A percentile compares a stretch with the other conserved stretches of the same genome.
Evolutionary conservation across 345 rosid genomes (phyloP).

Genomic region (Bruguiera sexangula): DNA sequence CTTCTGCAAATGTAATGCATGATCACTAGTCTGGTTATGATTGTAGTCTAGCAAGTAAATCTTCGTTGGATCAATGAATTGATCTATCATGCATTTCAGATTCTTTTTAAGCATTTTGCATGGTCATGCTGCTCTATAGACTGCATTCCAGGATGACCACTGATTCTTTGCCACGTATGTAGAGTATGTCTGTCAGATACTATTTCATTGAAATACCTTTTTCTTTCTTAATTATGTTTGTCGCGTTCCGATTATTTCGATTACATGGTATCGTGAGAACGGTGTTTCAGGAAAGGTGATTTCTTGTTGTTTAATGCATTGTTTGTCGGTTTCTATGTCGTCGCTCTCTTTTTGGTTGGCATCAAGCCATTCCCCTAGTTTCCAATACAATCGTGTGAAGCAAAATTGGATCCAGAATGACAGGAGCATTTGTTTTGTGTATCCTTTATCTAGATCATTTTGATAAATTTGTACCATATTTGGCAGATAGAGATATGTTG

Average conservation of each 20-base stretch:
- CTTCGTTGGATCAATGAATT: not conserved
- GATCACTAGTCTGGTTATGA: not conserved
- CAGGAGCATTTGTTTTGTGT: too few relatives aligned
- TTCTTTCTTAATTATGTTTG: not conserved
- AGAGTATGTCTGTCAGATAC: not conserved
- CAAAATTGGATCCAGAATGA: too few relatives aligned
- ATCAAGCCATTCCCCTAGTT: not conserved
- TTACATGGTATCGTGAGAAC: not conserved
- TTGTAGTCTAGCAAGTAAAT: not conserved
- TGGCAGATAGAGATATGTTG: not conserved
- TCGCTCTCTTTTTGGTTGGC: not conserved
- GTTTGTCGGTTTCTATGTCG: slow-evolving; percentile 15
- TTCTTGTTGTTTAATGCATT: not conserved
- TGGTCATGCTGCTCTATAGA: slow-evolving; percentile 2
- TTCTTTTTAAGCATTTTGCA: not conserved
- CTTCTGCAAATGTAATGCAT: too few relatives aligned
- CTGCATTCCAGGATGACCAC: slow-evolving; percentile 2
- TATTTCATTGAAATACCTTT: not conserved
- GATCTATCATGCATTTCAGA: not conserved
- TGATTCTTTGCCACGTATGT: not conserved
- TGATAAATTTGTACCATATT: not conserved
- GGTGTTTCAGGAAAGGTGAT: not conserved
- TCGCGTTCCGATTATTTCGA: not conserved
- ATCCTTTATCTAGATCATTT: too few relatives aligned
- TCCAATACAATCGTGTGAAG: too few relatives aligned